phyloP scores from a whole-genome alignment of 2,329 filamentous ascomycete genomes.

The Pseudogymnoascus sp. region DNA sequence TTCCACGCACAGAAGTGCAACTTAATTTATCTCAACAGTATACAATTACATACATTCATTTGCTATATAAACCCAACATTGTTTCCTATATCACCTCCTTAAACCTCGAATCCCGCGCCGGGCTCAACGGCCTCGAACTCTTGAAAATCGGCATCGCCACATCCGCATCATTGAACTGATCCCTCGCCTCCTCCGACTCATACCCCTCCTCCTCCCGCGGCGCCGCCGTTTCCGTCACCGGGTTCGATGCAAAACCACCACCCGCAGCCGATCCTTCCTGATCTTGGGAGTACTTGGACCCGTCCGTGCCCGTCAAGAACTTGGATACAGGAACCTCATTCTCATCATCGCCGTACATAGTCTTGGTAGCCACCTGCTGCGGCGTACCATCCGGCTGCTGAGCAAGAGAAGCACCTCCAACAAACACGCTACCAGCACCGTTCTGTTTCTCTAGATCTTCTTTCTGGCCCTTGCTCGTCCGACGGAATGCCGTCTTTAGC shows the following conservation, averaged over 20 bases:
- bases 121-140: slow-evolving; percentile 33
- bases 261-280: neutral
- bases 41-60: too few relatives aligned
- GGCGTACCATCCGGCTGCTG: slow-evolving; percentile 17
- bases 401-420: slow-evolving; percentile 41
- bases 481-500: slow-evolving; percentile 46
- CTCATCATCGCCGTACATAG: slow-evolving; percentile 15
- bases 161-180: slow-evolving; percentile 23
- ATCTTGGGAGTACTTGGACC: slow-evolving; percentile 16
- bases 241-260: neutral
- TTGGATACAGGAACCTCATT: slow-evolving; percentile 3
- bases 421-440: slow-evolving; percentile 32
- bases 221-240: slow-evolving; percentile 13
- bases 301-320: slow-evolving; percentile 1
- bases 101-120: slow-evolving; percentile 49
- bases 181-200: slow-evolving; percentile 43
- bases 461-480: slow-evolving; percentile 18
- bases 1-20: too few relatives aligned
- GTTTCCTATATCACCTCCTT: slow-evolving; percentile 41
- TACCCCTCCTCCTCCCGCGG: slow-evolving; percentile 27
- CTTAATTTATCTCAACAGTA: too few relatives aligned
- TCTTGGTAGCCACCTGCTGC: slow-evolving; percentile 27
- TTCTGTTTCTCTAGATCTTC: slow-evolving; percentile 11
- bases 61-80: neutral
- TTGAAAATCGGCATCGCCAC: slow-evolving; percentile 28